Conservation (phyloP, 164 flowering plant genomes). For the Chimonanthus praecox region DNA sequence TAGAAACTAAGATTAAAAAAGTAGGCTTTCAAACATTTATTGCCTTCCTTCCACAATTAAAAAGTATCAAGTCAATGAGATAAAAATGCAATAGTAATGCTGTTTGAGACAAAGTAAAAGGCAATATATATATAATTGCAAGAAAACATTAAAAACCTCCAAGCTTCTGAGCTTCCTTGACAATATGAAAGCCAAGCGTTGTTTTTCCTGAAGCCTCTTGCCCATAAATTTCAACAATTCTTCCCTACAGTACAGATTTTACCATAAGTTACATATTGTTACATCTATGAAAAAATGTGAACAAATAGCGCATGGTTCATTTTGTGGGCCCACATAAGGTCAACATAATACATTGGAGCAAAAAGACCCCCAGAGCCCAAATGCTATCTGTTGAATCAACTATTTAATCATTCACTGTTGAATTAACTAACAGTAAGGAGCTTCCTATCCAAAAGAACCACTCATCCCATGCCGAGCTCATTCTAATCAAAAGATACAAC, state of each 20-base stretch:
- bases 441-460: too few relatives aligned
- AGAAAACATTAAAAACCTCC: slow-evolving; percentile 45
- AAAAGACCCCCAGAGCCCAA: too few relatives aligned
- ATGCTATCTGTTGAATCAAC: too few relatives aligned
- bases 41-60: background rate
- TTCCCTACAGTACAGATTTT: slow-evolving; percentile 49
- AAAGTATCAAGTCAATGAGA: background rate
- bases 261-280: background rate
- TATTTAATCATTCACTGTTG: too few relatives aligned
- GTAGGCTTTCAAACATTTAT: too few relatives aligned
- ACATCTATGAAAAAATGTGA: background rate
- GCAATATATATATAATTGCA: background rate
- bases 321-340: too few relatives aligned
- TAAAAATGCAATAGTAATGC: background rate
- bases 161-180: slow-evolving; percentile 87
- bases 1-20: too few relatives aligned
- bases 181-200: slow-evolving; percentile 76
- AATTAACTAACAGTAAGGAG: too few relatives aligned
- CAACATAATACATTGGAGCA: too few relatives aligned
- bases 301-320: background rate
- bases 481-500: too few relatives aligned
- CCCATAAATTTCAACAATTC: slow-evolving; percentile 88
- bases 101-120: background rate
- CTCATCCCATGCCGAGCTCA: too few relatives aligned
- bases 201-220: slow-evolving; percentile 93